phyloP scores from a whole-genome alignment of 305 asterid genomes.

The Coffea humblotiana region DNA sequence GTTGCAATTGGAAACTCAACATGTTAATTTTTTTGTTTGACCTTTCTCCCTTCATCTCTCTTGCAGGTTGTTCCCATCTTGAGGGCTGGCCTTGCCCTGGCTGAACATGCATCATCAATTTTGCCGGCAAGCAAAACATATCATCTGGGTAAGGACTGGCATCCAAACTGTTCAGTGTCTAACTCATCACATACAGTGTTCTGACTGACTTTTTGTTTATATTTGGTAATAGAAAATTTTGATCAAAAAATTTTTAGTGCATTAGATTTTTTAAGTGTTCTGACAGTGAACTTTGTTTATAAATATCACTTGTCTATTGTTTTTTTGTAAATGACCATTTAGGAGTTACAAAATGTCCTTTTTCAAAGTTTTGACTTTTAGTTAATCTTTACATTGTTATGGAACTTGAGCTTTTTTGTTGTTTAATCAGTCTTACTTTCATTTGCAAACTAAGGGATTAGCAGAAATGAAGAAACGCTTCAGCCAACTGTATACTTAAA shows the following conservation, averaged over 20 bases:
- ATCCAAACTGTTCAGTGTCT: background rate
- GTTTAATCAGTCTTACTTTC: conserved; percentile 26
- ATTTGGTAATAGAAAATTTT: background rate
- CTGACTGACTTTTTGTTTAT: background rate
- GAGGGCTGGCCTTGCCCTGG: conserved; percentile 99
- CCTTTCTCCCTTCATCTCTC: conserved; percentile 6
- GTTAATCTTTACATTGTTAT: background rate
- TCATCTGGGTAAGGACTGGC: conserved; percentile 68
- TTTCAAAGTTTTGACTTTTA: conserved; percentile 9
- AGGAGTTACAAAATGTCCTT: background rate
- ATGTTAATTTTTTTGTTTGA: background rate
- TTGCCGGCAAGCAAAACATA: conserved; percentile 81
- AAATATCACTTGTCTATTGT: background rate
- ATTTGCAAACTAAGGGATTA: conserved; percentile 51
- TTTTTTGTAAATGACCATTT: background rate
- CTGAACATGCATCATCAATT: conserved; percentile 86
- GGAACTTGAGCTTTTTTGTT: conserved; percentile 5
- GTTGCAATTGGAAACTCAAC: background rate
- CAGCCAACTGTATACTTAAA: conserved; percentile 83
- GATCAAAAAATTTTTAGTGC: background rate
- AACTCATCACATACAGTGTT: background rate
- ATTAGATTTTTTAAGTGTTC: background rate
- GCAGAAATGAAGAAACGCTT: conserved; percentile 94
- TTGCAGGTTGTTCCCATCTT: conserved; percentile 89
- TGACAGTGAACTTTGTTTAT: background rate